Base-by-base conservation (phyloP, 768 basidiomycete genomes). In the Scleroderma citrinum region DNA sequence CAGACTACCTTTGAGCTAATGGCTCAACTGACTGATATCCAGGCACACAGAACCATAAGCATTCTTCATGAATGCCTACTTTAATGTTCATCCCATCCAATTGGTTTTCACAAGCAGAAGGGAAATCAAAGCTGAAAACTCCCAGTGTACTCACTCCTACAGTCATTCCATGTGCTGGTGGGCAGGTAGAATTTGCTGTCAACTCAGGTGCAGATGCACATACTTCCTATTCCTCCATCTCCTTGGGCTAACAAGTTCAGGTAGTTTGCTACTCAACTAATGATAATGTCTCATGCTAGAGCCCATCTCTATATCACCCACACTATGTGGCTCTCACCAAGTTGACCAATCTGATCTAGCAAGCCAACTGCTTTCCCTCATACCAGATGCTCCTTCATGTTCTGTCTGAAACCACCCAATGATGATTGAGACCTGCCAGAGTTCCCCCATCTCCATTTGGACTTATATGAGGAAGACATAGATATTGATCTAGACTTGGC, bases 391-490 rank as follows among this genome's bases (percentile, higher is more conserved):
- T 0, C 84, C 86, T 2, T 72, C 20, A 83, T 89, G 77, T 85
- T 89, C 56, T 88, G 86, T 60, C 69, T 91, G 42, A 90, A 90
- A 59, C 85, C 85, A 0, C 70, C 78, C 11, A 77, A 81, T 52
- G 83, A 88, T 17, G 87, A 90, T 49, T 90, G 86, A 86, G 85
- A 87, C 50, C 67, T 78, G 23, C 80, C 79, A 2, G 79, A 80
- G 11, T 90, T 89, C 56, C 87, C 88, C 0, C 77, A 83, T 59
- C 60, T 88, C 20, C 80, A 82, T 54, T 75, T 83, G 2, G 78
- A 87, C 59, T 60, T 89, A 29, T 72, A 73, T 20, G 70, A 68
- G n/a, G 69, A 71, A 14, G 59, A 71, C n/a, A 67, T 72, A 3
- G 76, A 78, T 29, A 73, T 80, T 46, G 78, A 83, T 58, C 61